phyloP scores from a whole-genome alignment of 2,329 filamentous ascomycete genomes.

The Talaromyces piceae region DNA sequence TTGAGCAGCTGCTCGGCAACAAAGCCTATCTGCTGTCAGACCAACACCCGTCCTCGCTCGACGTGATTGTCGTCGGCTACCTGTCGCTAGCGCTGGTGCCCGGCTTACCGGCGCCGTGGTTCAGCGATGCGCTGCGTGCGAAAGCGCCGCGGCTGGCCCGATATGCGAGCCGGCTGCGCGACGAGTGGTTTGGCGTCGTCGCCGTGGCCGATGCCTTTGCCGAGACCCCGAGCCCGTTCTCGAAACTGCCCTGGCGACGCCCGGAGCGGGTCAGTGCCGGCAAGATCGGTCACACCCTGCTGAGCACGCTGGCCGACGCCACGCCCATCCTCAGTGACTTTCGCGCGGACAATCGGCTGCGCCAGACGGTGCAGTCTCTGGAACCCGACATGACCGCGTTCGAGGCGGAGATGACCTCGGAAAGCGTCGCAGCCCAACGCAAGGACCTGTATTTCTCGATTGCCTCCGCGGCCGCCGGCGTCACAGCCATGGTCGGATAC shows the following conservation, averaged over 20 bases:
- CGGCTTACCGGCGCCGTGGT: slow-evolving; percentile 55
- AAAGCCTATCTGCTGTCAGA: slow-evolving; percentile 51
- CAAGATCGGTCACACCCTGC: slow-evolving; percentile 27
- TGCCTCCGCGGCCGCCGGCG: slow-evolving; percentile 26
- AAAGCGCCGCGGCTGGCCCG: slow-evolving; percentile 40
- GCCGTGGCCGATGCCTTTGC: slow-evolving; percentile 18
- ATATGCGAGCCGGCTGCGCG: slow-evolving; percentile 38
- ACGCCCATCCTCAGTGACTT: slow-evolving; percentile 31
- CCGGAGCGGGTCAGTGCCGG: slow-evolving; percentile 25
- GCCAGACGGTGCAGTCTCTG: slow-evolving; percentile 21
- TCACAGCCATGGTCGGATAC: slow-evolving; percentile 31
- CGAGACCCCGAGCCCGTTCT: not conserved
- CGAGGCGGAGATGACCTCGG: slow-evolving; percentile 20
- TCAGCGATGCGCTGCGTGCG: slow-evolving; percentile 48
- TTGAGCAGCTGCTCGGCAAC: slow-evolving; percentile 55
- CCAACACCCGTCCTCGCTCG: slow-evolving; percentile 54
- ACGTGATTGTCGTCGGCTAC: slow-evolving; percentile 76
- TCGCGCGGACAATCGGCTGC: slow-evolving; percentile 31
- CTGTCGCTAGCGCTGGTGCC: slow-evolving; percentile 64
- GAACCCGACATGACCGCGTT: slow-evolving; percentile 10
- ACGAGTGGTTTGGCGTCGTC: slow-evolving; percentile 30
- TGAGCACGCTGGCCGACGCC: slow-evolving; percentile 28
- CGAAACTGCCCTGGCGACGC: slow-evolving; percentile 28
- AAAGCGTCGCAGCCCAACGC: slow-evolving; percentile 19
- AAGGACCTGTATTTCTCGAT: slow-evolving; percentile 31